Evolutionary conservation across 2,329 filamentous ascomycete genomes (phyloP), one percentile per base, ranked within the genome.

Genomic region (Xylaria sp.): DNA sequence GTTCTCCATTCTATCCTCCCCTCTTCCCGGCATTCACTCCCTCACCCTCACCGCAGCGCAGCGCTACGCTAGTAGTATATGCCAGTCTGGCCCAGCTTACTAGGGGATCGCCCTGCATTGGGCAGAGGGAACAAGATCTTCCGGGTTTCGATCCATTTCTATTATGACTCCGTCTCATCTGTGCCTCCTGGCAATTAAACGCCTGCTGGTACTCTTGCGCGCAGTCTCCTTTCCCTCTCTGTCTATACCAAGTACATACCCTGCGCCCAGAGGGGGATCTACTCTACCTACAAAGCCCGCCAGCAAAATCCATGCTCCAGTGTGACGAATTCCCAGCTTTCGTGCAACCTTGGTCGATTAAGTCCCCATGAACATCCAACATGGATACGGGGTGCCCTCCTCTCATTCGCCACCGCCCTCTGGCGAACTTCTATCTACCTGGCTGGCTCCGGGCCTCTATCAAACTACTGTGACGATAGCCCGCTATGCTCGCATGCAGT

Each of bases 121-220:
- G 75, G 74, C 67, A 70, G 69, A 58, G 64, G 74, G 73, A 76
- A 68, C 73, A 66, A 67, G 59, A 64, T 66, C 72, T 72, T 75
- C 75, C 75, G 74, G 67, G 55, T 71, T 59, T 67, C 57, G 65
- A 72, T 73, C 68, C 71, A 66, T 65, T 59, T 65, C 64, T 72
- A 64, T 70, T 31, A 23, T 64, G 41, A 49, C 41, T 65, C 43
- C 31, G 62, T 68, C 61, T 57, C 58, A 60, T 71, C 57, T 60
- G 56, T 55, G 57, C 49, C 54, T 65, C 64, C 67, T 62, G 52
- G 57, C 64, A 67, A 65, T 65, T 48, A 64, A 66, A 49, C 62
- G 48, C 60, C 52, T 36, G 46, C 59, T 43, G 36, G 39, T 28
- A 7, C 57, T 68, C 62, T 36, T 36, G 7, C 33, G 33, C 33